Conservation (phyloP, 179 eudicot species). For the Silene vulgaris region DNA sequence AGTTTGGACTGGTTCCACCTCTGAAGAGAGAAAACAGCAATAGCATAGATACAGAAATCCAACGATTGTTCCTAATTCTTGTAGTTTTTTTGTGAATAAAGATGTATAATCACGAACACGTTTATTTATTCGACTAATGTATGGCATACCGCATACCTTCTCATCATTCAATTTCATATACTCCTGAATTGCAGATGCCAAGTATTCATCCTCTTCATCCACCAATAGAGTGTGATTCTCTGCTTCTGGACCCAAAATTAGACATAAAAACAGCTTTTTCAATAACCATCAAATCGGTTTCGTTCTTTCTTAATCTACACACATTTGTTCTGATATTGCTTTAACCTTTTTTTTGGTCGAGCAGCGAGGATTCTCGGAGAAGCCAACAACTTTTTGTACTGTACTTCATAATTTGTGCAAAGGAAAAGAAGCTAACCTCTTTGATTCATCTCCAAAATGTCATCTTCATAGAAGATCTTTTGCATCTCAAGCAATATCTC, state of each 20-base stretch:
- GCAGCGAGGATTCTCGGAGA: neutral
- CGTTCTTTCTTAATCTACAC: neutral
- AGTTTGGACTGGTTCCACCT: neutral
- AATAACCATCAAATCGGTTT: neutral
- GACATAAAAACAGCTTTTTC: constrained; percentile 8
- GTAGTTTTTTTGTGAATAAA: neutral
- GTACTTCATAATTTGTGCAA: neutral
- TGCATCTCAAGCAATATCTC: constrained; percentile 89
- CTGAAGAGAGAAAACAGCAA: neutral
- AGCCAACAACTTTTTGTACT: neutral
- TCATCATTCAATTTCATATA: constrained; percentile 73
- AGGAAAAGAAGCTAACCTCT: constrained; percentile 35
- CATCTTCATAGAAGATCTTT: constrained; percentile 79
- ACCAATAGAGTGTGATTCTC: constrained; percentile 44
- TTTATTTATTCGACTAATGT: neutral
- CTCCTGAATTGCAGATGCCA: constrained; percentile 66
- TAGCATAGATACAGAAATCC: neutral
- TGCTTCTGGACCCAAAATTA: constrained; percentile 32
- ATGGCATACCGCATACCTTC: constrained; percentile 72
- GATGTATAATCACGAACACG: neutral
- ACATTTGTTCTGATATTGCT: neutral
- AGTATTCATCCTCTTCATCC: constrained; percentile 89
- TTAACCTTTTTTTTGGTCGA: neutral
- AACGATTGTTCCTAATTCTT: neutral
- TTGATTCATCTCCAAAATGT: constrained; percentile 30